Conservation (phyloP, 163 green algal species). For the Coccomyxa subellipsoidea region DNA sequence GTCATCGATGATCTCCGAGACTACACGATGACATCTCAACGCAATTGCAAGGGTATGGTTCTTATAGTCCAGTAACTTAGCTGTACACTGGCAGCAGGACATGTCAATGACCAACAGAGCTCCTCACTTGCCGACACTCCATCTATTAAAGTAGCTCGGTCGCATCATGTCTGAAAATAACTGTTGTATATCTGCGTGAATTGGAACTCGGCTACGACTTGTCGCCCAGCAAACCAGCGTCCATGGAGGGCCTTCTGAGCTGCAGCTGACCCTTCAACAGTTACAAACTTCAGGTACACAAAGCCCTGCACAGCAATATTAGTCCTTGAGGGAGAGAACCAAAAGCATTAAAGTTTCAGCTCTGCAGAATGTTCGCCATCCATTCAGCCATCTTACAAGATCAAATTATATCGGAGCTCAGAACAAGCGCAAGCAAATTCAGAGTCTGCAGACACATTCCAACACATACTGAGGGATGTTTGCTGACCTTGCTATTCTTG, state of each 20-base stretch:
- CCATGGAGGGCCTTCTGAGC: slow-evolving; percentile 80
- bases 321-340: too few relatives aligned
- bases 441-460: not conserved
- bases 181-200: slow-evolving; percentile 72
- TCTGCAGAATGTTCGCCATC: too few relatives aligned
- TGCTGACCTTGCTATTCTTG: slow-evolving; percentile 70
- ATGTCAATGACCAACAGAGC: too few relatives aligned
- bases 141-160: not conserved
- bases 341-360: not conserved
- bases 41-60: too few relatives aligned
- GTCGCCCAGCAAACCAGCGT: slow-evolving; percentile 81
- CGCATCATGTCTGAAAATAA: slow-evolving; percentile 50
- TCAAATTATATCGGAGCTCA: too few relatives aligned
- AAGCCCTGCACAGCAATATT: slow-evolving; percentile 78
- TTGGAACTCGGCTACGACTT: slow-evolving; percentile 84
- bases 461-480: not conserved
- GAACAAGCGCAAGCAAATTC: not conserved
- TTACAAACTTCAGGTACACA: slow-evolving; percentile 89
- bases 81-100: too few relatives aligned
- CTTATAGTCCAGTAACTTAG: too few relatives aligned
- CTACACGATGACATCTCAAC: too few relatives aligned
- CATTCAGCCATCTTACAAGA: too few relatives aligned
- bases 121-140: too few relatives aligned
- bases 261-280: slow-evolving; percentile 47
- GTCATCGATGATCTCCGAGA: too few relatives aligned